Evolutionary conservation across 2,329 filamentous ascomycete genomes (phyloP), one percentile per base, ranked within the genome.

Genomic region (Didymella lethalis): DNA sequence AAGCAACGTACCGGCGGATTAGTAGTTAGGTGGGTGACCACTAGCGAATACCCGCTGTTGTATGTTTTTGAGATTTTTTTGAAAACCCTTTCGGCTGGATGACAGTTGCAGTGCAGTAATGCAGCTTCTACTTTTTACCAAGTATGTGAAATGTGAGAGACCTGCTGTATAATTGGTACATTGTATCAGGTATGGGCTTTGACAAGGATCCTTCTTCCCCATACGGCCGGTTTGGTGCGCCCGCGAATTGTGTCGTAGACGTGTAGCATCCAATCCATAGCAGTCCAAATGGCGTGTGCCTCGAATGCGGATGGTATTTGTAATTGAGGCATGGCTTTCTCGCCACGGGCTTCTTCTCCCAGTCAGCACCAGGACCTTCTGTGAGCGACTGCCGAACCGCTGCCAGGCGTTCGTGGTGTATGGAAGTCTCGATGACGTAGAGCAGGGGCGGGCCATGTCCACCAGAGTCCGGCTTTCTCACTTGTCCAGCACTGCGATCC

Each of bases 261-360:
- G 7, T 29, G 10, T 29, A 29, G 10, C 28, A 2, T 29, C 28
- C 10, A 29, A 29, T 29, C 10, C 28, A 29, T 29, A 7, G 28
- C 28, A 6, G 28, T 7, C 10, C 28, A 29, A 29, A 29, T 29
- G 10, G 10, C 7, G 10, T 29, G 28, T 10, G 10, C n/a, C 34
- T 36, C 34, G 6, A 12, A n/a, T n/a, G 14, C 16, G 6, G 14
- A n/a, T 7, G 2, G 18, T 40, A 4, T 18, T 18, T 23, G 36
- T 23, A 7, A 40, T 5, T 32, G 1, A 47, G 3, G 23, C 36
- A 38, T 36, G 49, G 40, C 20, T 12, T 12, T 38, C 20, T 14
- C 32, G 14, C 41, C 50, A 53, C 25, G 11, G 41, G 50, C 41
- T 53, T 53, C 40, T 23, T 36, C 23, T 34, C 40, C 40, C 18